A percentile compares a stretch with the other conserved stretches of the same genome.
Conservation (phyloP, 768 basidiomycete genomes). For the Russula griseocarnosa region DNA sequence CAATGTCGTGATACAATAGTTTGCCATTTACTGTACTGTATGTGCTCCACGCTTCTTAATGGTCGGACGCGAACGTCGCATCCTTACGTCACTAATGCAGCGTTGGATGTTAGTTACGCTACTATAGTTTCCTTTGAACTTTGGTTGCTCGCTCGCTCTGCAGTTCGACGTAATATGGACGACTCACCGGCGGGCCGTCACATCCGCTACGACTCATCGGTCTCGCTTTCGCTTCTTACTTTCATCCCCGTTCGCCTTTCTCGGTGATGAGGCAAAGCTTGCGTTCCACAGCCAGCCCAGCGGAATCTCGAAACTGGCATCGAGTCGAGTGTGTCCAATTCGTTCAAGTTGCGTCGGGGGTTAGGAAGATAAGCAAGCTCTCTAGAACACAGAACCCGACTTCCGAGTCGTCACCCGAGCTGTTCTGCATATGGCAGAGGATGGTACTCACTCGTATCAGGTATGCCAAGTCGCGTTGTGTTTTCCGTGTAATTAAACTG, state of each 20-base stretch:
- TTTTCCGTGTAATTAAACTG: conserved; percentile 55
- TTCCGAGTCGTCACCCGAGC: conserved; percentile 2
- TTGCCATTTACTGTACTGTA: no score
- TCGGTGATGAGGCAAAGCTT: conserved; percentile 86
- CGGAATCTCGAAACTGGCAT: conserved; percentile 72
- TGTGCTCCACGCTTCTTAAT: no score
- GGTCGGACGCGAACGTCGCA: no score
- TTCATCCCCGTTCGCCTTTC: conserved; percentile 67
- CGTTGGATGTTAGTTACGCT: no score
- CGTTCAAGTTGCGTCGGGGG: not conserved
- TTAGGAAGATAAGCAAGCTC: conserved; percentile 3
- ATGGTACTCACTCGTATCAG: conserved; percentile 88
- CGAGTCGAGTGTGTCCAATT: conserved; percentile 57
- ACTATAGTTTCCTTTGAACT: no score
- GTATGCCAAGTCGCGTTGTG: conserved; percentile 39
- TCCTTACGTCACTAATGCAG: no score
- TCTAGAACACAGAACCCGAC: not conserved
- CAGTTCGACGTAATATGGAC: no score
- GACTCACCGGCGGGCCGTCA: conserved; percentile 6
- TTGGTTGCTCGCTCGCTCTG: no score
- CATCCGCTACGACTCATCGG: conserved; percentile 38
- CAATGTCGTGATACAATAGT: no score
- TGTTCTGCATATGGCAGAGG: conserved; percentile 63
- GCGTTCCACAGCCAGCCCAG: conserved; percentile 78
- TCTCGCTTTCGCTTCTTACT: conserved; percentile 66